Evolutionary conservation across 306 rosid genomes (phyloP).

Genomic region (Malus fusca): DNA sequence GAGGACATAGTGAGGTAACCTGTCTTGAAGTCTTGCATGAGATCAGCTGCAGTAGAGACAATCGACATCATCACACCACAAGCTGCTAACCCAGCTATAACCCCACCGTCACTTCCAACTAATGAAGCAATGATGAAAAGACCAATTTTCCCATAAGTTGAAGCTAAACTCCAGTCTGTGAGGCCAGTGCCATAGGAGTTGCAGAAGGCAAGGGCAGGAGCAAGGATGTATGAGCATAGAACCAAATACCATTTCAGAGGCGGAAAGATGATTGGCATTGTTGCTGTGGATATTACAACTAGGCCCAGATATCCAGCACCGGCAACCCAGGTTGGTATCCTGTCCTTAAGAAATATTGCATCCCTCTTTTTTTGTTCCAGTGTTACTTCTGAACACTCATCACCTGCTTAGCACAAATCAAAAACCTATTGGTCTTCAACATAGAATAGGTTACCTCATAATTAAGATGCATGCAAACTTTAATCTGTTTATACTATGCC

Average conservation of each 20-base stretch:
- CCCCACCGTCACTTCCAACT: slow-evolving; percentile 82
- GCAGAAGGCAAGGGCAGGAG: slow-evolving; percentile 92
- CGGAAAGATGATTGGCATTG: slow-evolving; percentile 78
- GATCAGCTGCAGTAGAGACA: slow-evolving; percentile 93
- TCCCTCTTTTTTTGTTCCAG: slow-evolving; percentile 52
- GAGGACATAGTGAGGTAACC: slow-evolving; percentile 94
- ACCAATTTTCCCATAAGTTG: slow-evolving; percentile 90
- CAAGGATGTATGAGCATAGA: slow-evolving; percentile 71
- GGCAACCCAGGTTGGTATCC: slow-evolving; percentile 83
- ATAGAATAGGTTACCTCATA: background rate
- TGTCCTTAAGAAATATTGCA: slow-evolving; percentile 67
- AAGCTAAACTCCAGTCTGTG: slow-evolving; percentile 68
- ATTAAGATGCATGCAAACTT: background rate
- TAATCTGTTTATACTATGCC: background rate
- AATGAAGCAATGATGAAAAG: slow-evolving; percentile 72
- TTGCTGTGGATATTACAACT: slow-evolving; percentile 61
- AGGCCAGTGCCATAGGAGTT: slow-evolving; percentile 91
- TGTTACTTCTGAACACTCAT: slow-evolving; percentile 33
- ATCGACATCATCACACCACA: slow-evolving; percentile 93
- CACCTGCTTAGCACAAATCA: slow-evolving; percentile 39
- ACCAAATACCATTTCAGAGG: slow-evolving; percentile 92
- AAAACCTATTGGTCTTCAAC: slow-evolving; percentile 15
- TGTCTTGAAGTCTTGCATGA: slow-evolving; percentile 99
- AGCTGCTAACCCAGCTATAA: slow-evolving; percentile 75
- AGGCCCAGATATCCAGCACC: slow-evolving; percentile 75